A percentile compares a stretch with the other conserved stretches of the same genome.
Conservation (phyloP, 1,284 basidiomycete species). For the Apiotrichum laibachii region DNA sequence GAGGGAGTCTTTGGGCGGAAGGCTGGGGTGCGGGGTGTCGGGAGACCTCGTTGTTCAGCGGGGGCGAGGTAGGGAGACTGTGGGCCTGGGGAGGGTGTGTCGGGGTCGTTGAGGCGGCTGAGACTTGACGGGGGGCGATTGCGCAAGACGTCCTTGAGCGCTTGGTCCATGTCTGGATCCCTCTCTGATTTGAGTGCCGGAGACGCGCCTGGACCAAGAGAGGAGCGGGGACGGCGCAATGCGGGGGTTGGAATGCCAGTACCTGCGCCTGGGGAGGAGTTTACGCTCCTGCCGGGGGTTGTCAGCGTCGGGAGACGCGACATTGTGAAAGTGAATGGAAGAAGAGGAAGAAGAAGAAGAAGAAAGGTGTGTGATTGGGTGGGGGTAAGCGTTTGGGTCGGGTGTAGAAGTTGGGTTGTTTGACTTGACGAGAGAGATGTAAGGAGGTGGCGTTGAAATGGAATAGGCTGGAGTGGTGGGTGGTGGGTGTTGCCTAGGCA, state of each 20-base stretch:
- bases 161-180: conserved; percentile 39
- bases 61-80: conserved; percentile 2
- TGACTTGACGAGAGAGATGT: no score
- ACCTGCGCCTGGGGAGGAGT: conserved; percentile 23
- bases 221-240: conserved; percentile 40
- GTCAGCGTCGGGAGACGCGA: conserved; percentile 44
- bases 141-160: conserved; percentile 34
- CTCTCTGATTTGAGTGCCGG: conserved; percentile 6
- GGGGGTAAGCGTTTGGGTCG: no score
- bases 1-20: conserved; percentile 33
- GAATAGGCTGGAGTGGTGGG: not conserved
- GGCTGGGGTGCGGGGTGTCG: conserved; percentile 35
- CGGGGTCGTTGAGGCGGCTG: conserved; percentile 27
- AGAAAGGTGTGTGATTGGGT: not conserved
- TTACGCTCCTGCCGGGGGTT: conserved; percentile 33
- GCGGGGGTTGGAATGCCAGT: conserved; percentile 44
- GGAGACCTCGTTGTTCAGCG: conserved; percentile 11
- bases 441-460: not conserved
- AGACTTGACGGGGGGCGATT: conserved; percentile 7
- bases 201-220: conserved; percentile 32
- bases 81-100: conserved; percentile 23
- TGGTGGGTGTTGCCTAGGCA: not conserved
- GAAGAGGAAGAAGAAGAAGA: not conserved
- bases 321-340: conserved; percentile 20
- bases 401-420: no score